Evolutionary conservation across 2,329 filamentous ascomycete genomes (phyloP), one percentile per base, ranked within the genome.

Genomic region (Trichoderma sp.): DNA sequence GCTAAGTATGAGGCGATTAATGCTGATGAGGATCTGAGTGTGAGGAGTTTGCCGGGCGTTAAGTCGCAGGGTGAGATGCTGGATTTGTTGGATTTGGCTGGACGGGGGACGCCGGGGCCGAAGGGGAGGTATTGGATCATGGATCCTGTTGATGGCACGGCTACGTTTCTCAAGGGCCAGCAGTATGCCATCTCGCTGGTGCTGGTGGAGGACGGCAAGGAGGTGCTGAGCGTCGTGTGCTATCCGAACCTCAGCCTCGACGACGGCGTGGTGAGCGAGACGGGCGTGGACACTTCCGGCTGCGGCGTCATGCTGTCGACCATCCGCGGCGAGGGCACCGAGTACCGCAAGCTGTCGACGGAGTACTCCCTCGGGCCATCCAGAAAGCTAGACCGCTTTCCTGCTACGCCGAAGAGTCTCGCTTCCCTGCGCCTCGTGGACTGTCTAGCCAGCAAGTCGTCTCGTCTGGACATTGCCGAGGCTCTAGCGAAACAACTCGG

Each of bases 141-240:
- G 80, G 91, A 93, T 79, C 91, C 91, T 0, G 88, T 93, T 8
- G 91, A 93, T 78, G 91, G 91, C 35, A 93, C 91, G 1, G 88
- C 88, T 18, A 89, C 90, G 0, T 93, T 91, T 75, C 87, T 93
- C 77, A 83, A 83, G 53, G 89, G 89, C 3, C 86, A 90, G 81
- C 91, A 93, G 82, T 93, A 92, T 76, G 91, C 88, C 3, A 89
- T 93, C 4, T 89, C 89, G 76, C 83, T 92, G 24, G 88, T 89
- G 3, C 82, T 93, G 77, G 82, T 92, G 3, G 87, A 90, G 75
- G 84, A 91, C 71, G 91, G 91, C 4, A 79, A 82, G 63, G 89
- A 93, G 80, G 84, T 87, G 68, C 80, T 93, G 27, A 90, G 88
- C n/a, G 88, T 91, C 3, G 83, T 92, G 59, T 91, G 88, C 9